Conservation (phyloP, 352 stramenopile species). For the Pythium coloratum region DNA sequence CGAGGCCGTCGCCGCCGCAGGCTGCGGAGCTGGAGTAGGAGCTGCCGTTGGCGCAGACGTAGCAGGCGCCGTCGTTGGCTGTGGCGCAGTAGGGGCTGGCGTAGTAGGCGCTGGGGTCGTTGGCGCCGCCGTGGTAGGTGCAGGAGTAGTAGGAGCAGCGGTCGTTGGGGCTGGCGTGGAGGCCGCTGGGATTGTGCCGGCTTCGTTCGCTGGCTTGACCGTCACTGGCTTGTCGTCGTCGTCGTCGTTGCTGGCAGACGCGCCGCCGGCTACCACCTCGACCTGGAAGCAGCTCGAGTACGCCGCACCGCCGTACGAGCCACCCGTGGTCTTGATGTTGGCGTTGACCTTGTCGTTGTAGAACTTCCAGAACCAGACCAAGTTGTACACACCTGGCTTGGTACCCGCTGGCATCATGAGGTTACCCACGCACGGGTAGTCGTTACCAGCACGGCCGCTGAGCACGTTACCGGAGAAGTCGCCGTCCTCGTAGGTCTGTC, state of each 20-base stretch:
- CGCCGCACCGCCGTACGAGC: slow-evolving; percentile 49
- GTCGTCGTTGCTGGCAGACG: background rate
- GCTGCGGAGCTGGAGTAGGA: background rate
- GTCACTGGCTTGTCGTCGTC: slow-evolving; percentile 17
- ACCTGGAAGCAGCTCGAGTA: slow-evolving; percentile 69
- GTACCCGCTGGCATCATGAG: slow-evolving; percentile 46
- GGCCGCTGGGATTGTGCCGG: slow-evolving; percentile 8
- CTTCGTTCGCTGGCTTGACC: slow-evolving; percentile 23
- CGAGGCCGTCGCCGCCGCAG: background rate
- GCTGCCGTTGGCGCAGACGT: slow-evolving; percentile 1
- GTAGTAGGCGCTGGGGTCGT: slow-evolving; percentile 18
- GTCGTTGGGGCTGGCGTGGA: background rate
- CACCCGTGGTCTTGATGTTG: slow-evolving; percentile 42
- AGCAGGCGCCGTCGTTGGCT: background rate
- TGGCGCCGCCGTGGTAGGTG: slow-evolving; percentile 17
- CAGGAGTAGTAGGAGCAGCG: slow-evolving; percentile 7
- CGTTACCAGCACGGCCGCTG: slow-evolving; percentile 45
- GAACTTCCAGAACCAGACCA: slow-evolving; percentile 79
- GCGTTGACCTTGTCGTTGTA: slow-evolving; percentile 52
- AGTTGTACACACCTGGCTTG: slow-evolving; percentile 49
- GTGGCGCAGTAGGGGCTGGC: background rate
- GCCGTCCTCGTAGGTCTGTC: slow-evolving; percentile 43
- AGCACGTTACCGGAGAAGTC: slow-evolving; percentile 39
- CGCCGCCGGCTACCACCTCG: slow-evolving; percentile 37
- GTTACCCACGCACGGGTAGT: slow-evolving; percentile 55